Conservation (phyloP, 257 asterid genomes). For the Solanum pimpinellifolium region DNA sequence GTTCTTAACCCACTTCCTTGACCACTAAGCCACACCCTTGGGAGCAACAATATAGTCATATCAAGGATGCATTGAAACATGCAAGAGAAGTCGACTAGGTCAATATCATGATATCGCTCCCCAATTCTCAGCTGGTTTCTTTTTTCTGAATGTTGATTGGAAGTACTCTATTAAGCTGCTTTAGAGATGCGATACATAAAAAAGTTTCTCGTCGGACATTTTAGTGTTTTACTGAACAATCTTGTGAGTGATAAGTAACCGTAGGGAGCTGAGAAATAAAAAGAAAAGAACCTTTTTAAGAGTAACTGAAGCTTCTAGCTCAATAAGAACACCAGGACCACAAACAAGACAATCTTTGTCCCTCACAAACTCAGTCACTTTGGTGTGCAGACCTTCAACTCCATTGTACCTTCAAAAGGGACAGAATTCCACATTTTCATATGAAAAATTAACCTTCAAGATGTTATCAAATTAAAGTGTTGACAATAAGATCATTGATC, state of each 20-base stretch:
- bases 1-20: neutral
- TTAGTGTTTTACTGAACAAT: neutral
- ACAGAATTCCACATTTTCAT: neutral
- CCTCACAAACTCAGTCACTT: constrained; percentile 81
- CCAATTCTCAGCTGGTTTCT: neutral
- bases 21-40: neutral
- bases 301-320: constrained; percentile 65
- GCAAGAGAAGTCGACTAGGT: neutral
- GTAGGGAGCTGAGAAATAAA: neutral
- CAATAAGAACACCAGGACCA: constrained; percentile 96
- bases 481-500: neutral
- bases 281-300: constrained; percentile 52
- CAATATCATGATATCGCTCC: neutral
- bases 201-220: neutral
- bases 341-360: constrained; percentile 87
- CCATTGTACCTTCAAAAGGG: constrained; percentile 64
- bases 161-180: neutral
- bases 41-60: neutral
- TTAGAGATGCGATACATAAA: neutral
- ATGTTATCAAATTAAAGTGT: neutral
- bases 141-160: neutral
- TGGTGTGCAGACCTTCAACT: constrained; percentile 88
- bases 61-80: neutral
- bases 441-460: neutral
- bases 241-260: neutral